Evolutionary conservation across 192 early-diverging fungal genomes (phyloP).

Genomic region (Coemansia sp.): DNA sequence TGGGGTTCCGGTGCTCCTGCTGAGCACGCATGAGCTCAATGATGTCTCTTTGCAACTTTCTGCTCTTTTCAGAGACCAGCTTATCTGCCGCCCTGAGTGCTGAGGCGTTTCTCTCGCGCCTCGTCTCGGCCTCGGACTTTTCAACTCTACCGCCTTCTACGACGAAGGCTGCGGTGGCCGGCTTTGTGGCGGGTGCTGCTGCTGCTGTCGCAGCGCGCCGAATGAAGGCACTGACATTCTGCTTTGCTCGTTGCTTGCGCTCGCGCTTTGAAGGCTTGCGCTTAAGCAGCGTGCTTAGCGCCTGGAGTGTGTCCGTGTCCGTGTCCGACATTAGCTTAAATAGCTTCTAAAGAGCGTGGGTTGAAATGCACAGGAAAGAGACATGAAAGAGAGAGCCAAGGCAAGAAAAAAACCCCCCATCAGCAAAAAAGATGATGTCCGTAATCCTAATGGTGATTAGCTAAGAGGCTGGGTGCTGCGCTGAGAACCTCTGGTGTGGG

Average conservation of each 20-base stretch:
- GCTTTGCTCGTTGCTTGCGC: constrained; percentile 19
- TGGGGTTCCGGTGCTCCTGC: constrained; percentile 32
- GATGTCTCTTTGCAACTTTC: constrained; percentile 29
- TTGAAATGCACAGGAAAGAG: neutral
- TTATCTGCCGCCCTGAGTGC: constrained; percentile 24
- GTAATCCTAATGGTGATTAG: neutral
- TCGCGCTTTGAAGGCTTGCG: constrained; percentile 29
- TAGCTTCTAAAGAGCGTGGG: neutral
- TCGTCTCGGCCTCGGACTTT: constrained; percentile 5
- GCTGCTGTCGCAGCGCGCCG: constrained; percentile 6
- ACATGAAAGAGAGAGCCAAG: neutral
- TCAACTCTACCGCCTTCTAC: neutral
- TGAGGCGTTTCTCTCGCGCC: constrained; percentile 16
- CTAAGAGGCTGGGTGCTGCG: neutral
- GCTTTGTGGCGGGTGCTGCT: neutral
- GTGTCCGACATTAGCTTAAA: constrained; percentile 22
- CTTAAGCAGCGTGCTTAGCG: constrained; percentile 29
- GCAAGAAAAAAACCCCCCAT: neutral
- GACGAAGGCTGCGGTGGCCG: neutral
- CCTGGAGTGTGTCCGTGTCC: constrained; percentile 23
- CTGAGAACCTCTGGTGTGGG: neutral
- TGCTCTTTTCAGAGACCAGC: constrained; percentile 22
- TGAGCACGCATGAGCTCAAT: constrained; percentile 42
- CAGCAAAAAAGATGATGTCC: neutral
- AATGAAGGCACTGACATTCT: constrained; percentile 17